Base-by-base conservation (phyloP, 1,284 basidiomycete species). In the Hymenochaete sp. region DNA sequence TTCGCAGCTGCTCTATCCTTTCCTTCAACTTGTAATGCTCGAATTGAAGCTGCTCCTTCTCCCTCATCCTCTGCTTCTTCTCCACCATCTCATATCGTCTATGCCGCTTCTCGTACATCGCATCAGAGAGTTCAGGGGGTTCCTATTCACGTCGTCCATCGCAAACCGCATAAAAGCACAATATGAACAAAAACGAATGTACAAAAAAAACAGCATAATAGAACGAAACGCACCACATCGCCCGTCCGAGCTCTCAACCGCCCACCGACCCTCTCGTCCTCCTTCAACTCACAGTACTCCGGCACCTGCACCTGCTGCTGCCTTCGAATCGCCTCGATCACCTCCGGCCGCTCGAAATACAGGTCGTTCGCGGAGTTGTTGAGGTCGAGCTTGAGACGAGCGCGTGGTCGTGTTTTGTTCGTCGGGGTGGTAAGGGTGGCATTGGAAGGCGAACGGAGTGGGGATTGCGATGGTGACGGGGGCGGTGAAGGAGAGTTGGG, bases 1-100 rank as follows among this genome's bases (percentile, higher is more conserved):
- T 70, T 51, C 74, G 77, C 48, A 95, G 70, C 58, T 92, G 81
- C 37, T 93, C 90, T 52, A 93, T 86, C 26, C 91, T 77, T 57
- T 89, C 79, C 56, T 84, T 82, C 56, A 96, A 77, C 62, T 92
- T 93, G 66, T 92, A 89, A 52, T 92, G 87, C 57, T 92, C 88
- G 52, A 90, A 83, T 59, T 85, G 80, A 49, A 96, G 74, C 57
- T 90, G 89, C 61, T 93, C 91, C 62, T 89, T 87, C 64, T 95
- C 91, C 45, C 89, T 75, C 32, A 89, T 67, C 2, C 89, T 79
- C 58, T 85, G 80, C 9, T 87, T 75, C 59, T 88, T 89, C 62
- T 95, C 92, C 47, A 88, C 82, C 13, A 75, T 75, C 60, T 93
- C 91, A 60, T 85, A 90, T 59, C 87, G 88, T 46, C 80, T 75